These are phyloP conservation scores for Amaranthus tricolor DNA, from an alignment of 179 eudicot genomes.

Conservation along the genomic window DNA sequence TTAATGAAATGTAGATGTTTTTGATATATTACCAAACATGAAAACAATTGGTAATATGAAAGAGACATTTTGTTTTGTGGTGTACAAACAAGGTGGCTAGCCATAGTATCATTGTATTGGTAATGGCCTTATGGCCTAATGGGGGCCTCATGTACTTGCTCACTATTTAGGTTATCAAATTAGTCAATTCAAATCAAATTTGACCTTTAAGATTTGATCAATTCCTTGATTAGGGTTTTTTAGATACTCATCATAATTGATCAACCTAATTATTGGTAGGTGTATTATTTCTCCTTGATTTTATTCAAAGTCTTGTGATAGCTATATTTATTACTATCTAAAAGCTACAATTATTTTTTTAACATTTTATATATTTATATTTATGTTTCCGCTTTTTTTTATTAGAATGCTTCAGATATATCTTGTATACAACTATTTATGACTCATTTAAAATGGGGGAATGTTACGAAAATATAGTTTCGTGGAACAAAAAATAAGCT, in stretches of 20 bases:
- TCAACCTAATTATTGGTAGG: neutral
- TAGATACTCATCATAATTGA: neutral
- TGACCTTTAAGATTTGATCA: neutral
- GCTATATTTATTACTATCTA: no score
- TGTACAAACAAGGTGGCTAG: constrained; percentile 5
- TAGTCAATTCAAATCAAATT: neutral
- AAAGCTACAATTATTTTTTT: no score
- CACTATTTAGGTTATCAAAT: neutral
- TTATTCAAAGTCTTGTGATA: neutral
- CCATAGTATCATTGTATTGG: neutral
- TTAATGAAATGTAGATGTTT: constrained; percentile 1
- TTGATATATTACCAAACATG: constrained; percentile 14
- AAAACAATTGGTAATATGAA: constrained; percentile 10
- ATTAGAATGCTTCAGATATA: no score
- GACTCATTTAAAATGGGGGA: no score
- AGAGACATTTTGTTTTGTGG: constrained; percentile 16
- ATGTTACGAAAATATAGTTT: no score
- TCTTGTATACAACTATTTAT: no score
- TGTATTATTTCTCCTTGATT: neutral
- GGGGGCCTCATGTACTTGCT: neutral
- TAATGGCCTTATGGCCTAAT: neutral
- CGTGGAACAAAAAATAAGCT: no score
- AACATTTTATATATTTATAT: no score
- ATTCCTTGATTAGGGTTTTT: neutral
- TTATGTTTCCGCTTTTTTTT: no score